Conservation (phyloP, 352 stramenopile species). For the Pythium grandisporangium region DNA sequence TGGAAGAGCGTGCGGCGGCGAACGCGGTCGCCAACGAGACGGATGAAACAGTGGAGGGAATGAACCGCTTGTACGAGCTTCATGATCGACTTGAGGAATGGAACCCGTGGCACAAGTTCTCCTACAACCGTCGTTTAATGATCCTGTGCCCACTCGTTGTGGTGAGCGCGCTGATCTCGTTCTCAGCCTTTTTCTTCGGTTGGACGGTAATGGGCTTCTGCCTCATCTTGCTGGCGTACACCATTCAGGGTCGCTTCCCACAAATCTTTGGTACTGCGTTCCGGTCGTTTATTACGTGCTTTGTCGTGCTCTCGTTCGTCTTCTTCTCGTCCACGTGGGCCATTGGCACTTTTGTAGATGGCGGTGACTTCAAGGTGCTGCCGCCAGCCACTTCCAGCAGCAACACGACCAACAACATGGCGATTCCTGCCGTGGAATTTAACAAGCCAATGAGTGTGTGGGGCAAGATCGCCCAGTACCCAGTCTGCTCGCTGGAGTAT, state of each 20-base stretch:
- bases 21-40: slow-evolving; percentile 64
- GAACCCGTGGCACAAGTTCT: slow-evolving; percentile 79
- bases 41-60: slow-evolving; percentile 47
- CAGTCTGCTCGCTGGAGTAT: slow-evolving; percentile 67
- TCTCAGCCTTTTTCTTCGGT: slow-evolving; percentile 67
- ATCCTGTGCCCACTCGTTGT: slow-evolving; percentile 66
- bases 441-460: slow-evolving; percentile 42
- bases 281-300: slow-evolving; percentile 79
- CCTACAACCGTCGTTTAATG: slow-evolving; percentile 43
- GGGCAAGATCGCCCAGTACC: slow-evolving; percentile 63
- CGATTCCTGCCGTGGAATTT: slow-evolving; percentile 24
- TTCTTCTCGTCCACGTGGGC: slow-evolving; percentile 85
- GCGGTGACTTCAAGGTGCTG: slow-evolving; percentile 73
- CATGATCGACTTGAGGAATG: slow-evolving; percentile 30
- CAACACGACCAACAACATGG: slow-evolving; percentile 3
- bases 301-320: slow-evolving; percentile 77
- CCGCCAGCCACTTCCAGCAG: slow-evolving; percentile 26
- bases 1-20: slow-evolving; percentile 14
- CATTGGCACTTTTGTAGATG: slow-evolving; percentile 82
- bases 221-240: slow-evolving; percentile 68
- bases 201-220: slow-evolving; percentile 79
- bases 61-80: slow-evolving; percentile 35
- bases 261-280: slow-evolving; percentile 84
- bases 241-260: slow-evolving; percentile 76
- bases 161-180: slow-evolving; percentile 75